Base-by-base conservation (phyloP, 2,329 filamentous ascomycete genomes). In the Tricladium varicosporioides region DNA sequence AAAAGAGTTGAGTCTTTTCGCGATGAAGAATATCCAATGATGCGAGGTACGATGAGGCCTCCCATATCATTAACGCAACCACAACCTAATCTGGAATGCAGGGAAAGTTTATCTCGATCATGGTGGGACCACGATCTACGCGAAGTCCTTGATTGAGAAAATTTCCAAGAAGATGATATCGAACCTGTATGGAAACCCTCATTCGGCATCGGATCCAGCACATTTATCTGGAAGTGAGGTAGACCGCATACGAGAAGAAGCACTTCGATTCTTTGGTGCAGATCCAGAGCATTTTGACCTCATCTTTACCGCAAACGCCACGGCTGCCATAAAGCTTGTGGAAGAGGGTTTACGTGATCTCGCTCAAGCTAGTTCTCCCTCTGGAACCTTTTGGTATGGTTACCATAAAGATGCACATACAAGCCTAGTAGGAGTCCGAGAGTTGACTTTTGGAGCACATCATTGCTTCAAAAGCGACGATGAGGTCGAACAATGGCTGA, bases 271-370 rank as follows among this genome's bases (percentile, higher is more conserved):
- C 68, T 92, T 96, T 73, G 84, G 87, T 40, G 92, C 92, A 3
- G 85, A 91, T 62, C 89, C 92, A 1, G 80, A 84, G 9, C 78
- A 90, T 4, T 97, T 93, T 64, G 92, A 97, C 65, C 74, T 97
- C 1, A 82, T 97, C 1, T 97, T 97, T 69, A 91, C 93, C 18
- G 85, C 91, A 32, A 97, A 97, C 71, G 89, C 93, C n/a, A 97
- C 93, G 0, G 91, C 92, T 1, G 91, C 86, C 1, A 87, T 96
- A 66, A 97, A 97, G 72, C 75, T 96, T 7, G 88, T 95, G 2
- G 80, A 83, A 48, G 93, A 97, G 57, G 84, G 86, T 2, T 81
- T 96, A 65, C 79, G 88, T 52, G 84, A 87, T 60, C 76, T 80
- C 47, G 79, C 85, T 40, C 45, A 84, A 84, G 5, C 80, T 93